Evolutionary conservation across 1,284 basidiomycete genomes (phyloP).

Genomic region (Coniferiporia sulphurascens): DNA sequence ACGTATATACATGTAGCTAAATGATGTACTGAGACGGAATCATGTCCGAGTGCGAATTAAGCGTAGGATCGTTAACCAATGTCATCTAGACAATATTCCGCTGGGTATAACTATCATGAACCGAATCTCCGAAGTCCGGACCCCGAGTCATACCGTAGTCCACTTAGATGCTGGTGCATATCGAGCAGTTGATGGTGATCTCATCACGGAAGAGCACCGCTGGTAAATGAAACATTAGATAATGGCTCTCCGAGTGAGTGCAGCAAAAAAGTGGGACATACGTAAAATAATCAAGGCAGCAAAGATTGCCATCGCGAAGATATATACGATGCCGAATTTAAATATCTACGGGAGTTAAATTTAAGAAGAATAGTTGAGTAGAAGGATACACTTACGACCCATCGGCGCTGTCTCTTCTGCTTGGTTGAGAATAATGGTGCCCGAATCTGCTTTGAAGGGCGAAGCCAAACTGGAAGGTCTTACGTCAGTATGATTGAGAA

Average conservation of each 20-base stretch:
- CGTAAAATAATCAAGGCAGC: constrained; percentile 79
- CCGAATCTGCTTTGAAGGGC: constrained; percentile 90
- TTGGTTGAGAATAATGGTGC: constrained; percentile 93
- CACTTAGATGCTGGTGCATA: constrained; percentile 75
- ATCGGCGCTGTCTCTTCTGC: constrained; percentile 85
- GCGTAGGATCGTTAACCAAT: constrained; percentile 1
- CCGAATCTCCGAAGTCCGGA: background rate
- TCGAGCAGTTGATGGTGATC: constrained; percentile 63
- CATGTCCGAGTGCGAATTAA: constrained; percentile 8
- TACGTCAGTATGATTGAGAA: constrained; percentile 16
- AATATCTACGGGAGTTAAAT: constrained; percentile 44
- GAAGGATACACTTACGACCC: constrained; percentile 61
- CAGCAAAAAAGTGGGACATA: constrained; percentile 37
- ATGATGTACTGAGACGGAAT: background rate
- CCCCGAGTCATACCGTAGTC: background rate
- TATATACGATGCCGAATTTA: constrained; percentile 84
- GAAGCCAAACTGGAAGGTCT: constrained; percentile 67
- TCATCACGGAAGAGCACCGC: constrained; percentile 66
- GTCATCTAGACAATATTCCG: background rate
- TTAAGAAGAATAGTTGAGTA: constrained; percentile 4
- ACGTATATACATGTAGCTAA: constrained; percentile 14
- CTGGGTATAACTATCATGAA: constrained; percentile 3
- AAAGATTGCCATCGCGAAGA: constrained; percentile 73
- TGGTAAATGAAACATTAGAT: constrained; percentile 25
- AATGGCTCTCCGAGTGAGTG: background rate